Conservation (phyloP, 2,329 filamentous ascomycete genomes). For the Hansfordia pulvinata region DNA sequence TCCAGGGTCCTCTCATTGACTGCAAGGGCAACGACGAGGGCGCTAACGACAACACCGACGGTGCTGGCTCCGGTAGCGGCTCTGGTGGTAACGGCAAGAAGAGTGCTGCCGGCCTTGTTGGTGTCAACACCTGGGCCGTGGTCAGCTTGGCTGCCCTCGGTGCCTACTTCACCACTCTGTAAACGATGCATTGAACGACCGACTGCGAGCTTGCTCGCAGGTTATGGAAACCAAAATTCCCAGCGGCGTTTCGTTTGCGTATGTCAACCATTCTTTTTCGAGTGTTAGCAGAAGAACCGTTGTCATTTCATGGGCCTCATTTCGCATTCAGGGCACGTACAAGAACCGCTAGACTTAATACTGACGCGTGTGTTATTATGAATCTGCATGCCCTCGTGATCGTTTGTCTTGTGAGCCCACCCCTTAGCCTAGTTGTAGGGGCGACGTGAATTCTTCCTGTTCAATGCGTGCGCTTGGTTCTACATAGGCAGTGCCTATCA, state of each 20-base stretch:
- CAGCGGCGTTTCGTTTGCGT: too few species aligned
- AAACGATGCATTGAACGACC: constrained; percentile 22
- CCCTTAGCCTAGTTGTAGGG: too few species aligned
- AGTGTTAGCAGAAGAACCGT: too few species aligned
- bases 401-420: neutral
- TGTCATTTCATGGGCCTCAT: too few species aligned
- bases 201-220: too few species aligned
- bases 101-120: constrained; percentile 29
- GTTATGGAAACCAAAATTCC: too few species aligned
- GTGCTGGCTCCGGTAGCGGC: constrained; percentile 13
- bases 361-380: constrained; percentile 18
- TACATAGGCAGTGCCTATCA: too few species aligned
- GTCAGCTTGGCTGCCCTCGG: constrained; percentile 32
- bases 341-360: constrained; percentile 31
- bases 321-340: constrained; percentile 19
- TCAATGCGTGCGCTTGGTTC: too few species aligned
- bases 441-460: too few species aligned
- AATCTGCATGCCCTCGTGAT: constrained; percentile 6
- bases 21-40: constrained; percentile 37
- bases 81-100: constrained; percentile 14
- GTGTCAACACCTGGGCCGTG: constrained; percentile 30
- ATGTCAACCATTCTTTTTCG: constrained; percentile 11
- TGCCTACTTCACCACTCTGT: constrained; percentile 34
- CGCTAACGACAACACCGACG: constrained; percentile 34
- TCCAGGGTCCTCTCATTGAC: constrained; percentile 32